Percentiles rank a stretch among this genome's conserved stretches.
Evolutionary conservation across 805 yeast species (phyloP).

Genomic region (Kregervanrija delftensis): DNA sequence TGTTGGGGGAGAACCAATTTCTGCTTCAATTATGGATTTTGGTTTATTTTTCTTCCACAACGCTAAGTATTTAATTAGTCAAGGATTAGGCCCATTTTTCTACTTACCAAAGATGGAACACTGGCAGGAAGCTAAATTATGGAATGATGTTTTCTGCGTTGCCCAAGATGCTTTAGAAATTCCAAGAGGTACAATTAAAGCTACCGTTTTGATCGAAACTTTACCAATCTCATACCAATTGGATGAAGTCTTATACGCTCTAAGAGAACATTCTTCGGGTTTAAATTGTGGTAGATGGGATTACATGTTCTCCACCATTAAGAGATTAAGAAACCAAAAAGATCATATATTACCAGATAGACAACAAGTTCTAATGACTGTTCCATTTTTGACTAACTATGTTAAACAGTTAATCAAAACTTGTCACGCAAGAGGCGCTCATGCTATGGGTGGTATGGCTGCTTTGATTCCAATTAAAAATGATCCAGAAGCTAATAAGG

Average conservation of each 20-base stretch:
- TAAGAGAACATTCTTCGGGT: conserved; percentile 72
- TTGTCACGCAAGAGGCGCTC: conserved; percentile 74
- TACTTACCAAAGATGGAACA: conserved; percentile 85
- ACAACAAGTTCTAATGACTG: conserved; percentile 71
- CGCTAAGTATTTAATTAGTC: conserved; percentile 51
- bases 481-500: conserved; percentile 54
- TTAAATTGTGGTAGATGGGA: conserved; percentile 90
- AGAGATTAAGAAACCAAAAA: conserved; percentile 62
- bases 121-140: conserved; percentile 71
- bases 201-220: conserved; percentile 77
- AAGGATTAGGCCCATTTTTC: conserved; percentile 76
- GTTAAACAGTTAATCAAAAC: conserved; percentile 66
- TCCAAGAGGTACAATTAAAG: conserved; percentile 72
- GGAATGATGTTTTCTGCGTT: conserved; percentile 76
- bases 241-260: conserved; percentile 75
- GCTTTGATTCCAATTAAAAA: conserved; percentile 78
- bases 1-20: conserved; percentile 69
- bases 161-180: conserved; percentile 66
- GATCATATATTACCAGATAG: conserved; percentile 72
- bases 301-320: conserved; percentile 75
- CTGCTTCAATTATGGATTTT: conserved; percentile 74
- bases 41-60: conserved; percentile 74
- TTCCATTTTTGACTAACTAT: conserved; percentile 75
- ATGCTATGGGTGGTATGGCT: conserved; percentile 90
- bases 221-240: conserved; percentile 82